Conservation (phyloP, 176 grass and related monocot genomes). For the Alloteropsis semialata region DNA sequence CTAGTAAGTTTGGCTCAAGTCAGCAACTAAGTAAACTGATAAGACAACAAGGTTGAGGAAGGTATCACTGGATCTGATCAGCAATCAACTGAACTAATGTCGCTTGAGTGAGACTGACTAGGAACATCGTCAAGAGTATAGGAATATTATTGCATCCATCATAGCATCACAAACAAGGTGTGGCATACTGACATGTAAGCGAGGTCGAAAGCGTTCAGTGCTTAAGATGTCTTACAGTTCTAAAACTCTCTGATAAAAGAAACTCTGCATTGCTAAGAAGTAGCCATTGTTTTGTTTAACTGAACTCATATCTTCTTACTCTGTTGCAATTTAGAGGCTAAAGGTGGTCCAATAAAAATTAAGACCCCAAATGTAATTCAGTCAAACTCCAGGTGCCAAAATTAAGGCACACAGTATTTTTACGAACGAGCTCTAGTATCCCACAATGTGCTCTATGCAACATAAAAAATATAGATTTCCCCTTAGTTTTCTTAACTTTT, state of each 20-base stretch:
- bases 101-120: not conserved
- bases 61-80: not conserved
- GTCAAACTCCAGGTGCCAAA: not conserved
- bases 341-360: not conserved
- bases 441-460: not conserved
- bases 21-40: conserved; percentile 8
- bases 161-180: not conserved
- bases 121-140: not conserved
- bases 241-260: not conserved
- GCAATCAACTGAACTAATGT: not conserved
- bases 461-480: not conserved
- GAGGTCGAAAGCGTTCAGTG: not conserved
- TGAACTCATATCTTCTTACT: not conserved
- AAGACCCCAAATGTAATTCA: not conserved
- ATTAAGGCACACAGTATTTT: not conserved
- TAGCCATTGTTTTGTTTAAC: not conserved
- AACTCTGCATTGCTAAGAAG: not conserved
- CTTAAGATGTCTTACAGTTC: not conserved
- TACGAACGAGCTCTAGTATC: not conserved
- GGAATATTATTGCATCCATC: not conserved
- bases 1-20: not conserved
- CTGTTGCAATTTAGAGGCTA: not conserved
- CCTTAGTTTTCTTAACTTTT: not conserved
- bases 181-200: not conserved
- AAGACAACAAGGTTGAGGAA: not conserved